Base-by-base conservation (phyloP, 2,329 filamentous ascomycete species). In the Westerdykella aurantiaca region DNA sequence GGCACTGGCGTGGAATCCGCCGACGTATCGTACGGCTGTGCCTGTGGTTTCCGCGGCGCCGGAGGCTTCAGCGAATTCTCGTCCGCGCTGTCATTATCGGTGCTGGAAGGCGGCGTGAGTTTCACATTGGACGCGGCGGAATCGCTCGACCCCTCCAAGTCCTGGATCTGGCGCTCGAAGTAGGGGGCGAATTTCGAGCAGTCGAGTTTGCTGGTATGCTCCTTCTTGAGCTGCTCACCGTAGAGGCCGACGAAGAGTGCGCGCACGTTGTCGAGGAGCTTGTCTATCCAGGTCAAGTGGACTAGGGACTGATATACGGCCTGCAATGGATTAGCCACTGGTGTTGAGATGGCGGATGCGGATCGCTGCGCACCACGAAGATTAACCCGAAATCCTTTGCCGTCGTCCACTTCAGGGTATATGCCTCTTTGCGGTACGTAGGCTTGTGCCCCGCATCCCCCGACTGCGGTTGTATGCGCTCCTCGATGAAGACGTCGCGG, bases 271-370 rank as follows among this genome's bases (percentile, higher is more conserved):
- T 96, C 91, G 54, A 98, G 82, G 38, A 98, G 83, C 67, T 93
- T 89, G 69, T 98, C 93, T 52, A 97, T 88, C 93, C 94, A 98
- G 11, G 87, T 90, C 7, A 98, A 80, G 68, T 96, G 90, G 23
- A 98, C 79, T 25, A 98, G 81, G 33, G 90, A 96, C 64, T 95
- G 87, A 69, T 98, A 98, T 52, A 98, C 93, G 52, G 91, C 93
- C 89, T 95, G 60, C 4, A 17, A 23, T 13, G 18, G 31, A 48
- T 48, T 42, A 49, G 42, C 39, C 25, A 25, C 31, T 29, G 23
- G 16, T 9, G 31, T 21, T 37, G 12, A n/a, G 25, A 9, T 29
- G 35, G 12, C 21, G 18, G n/a, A 22, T 35, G 29, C 31, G 22
- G 16, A 41, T 29, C 25, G 25, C n/a, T 39, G 49, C 81, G 50